Conservation (phyloP, 352 stramenopile species). For the Aphanomyces astaci region DNA sequence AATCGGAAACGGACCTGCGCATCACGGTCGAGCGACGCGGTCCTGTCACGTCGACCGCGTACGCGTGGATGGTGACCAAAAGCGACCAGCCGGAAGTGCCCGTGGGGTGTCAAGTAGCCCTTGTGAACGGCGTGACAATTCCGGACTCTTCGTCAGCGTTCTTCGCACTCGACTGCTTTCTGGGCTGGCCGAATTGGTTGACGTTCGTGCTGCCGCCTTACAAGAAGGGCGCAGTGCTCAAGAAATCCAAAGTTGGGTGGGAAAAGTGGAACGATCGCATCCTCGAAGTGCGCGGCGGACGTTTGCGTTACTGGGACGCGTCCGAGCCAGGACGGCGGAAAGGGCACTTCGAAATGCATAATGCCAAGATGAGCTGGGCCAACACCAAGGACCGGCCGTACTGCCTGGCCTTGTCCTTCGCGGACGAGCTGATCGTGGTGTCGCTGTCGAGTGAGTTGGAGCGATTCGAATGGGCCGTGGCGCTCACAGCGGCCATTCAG, state of each 20-base stretch:
- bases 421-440: constrained; percentile 59
- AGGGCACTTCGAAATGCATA: constrained; percentile 9
- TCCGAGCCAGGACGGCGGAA: neutral
- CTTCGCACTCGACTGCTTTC: neutral
- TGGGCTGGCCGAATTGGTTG: neutral
- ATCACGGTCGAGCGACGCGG: constrained; percentile 62
- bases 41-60: constrained; percentile 50
- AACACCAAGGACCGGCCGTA: constrained; percentile 37
- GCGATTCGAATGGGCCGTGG: constrained; percentile 79
- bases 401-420: constrained; percentile 63
- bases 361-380: constrained; percentile 25
- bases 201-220: constrained; percentile 71
- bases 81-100: constrained; percentile 33
- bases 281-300: constrained; percentile 64
- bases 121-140: constrained; percentile 34
- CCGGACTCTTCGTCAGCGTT: neutral
- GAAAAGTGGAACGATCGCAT: constrained; percentile 83
- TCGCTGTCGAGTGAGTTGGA: constrained; percentile 57
- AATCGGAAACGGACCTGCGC: constrained; percentile 29
- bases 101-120: constrained; percentile 64
- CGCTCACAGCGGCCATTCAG: constrained; percentile 80
- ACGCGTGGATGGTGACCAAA: constrained; percentile 21
- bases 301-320: constrained; percentile 65
- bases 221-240: constrained; percentile 73
- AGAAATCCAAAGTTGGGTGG: constrained; percentile 79